Conservation (phyloP, 2,329 filamentous ascomycete species). For the Cytospora paraplurivora region DNA sequence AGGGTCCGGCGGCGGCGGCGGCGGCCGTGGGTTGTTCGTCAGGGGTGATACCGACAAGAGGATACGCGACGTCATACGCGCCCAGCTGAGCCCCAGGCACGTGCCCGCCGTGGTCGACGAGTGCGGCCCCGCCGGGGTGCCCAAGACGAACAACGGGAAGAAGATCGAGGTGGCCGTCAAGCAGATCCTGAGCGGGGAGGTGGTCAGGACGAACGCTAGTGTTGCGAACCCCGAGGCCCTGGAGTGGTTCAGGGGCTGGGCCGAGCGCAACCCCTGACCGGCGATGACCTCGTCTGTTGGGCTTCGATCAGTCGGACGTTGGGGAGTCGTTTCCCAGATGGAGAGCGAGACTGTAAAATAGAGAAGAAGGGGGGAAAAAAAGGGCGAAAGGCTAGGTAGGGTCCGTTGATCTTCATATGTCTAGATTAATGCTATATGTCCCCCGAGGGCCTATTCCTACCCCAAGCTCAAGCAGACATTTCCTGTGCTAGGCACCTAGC, state of each 20-base stretch:
- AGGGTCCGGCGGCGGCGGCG: too few species aligned
- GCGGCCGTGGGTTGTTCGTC: slow-evolving; percentile 44
- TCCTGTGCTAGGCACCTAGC: slow-evolving; percentile 2
- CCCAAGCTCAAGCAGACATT: slow-evolving; percentile 14
- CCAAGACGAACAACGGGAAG: slow-evolving; percentile 91
- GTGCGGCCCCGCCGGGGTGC: slow-evolving; percentile 73
- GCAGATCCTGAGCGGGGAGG: slow-evolving; percentile 86
- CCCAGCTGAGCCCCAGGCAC: slow-evolving; percentile 83
- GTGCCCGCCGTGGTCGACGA: slow-evolving; percentile 83
- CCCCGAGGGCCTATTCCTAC: slow-evolving; percentile 6
- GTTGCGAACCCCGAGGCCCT: slow-evolving; percentile 90
- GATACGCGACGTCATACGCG: slow-evolving; percentile 70
- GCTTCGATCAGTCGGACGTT: background rate
- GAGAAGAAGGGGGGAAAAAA: background rate
- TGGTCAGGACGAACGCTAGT: slow-evolving; percentile 86
- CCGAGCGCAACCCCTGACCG: slow-evolving; percentile 48
- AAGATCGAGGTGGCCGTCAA: slow-evolving; percentile 97
- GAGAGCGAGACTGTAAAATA: slow-evolving; percentile 14
- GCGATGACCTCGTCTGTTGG: background rate
- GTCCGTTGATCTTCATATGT: slow-evolving; percentile 14
- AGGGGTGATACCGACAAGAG: slow-evolving; percentile 56
- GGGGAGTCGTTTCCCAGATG: background rate
- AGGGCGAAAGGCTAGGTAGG: background rate
- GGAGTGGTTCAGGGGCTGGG: slow-evolving; percentile 86
- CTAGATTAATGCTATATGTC: slow-evolving; percentile 18